Conservation (phyloP, 768 basidiomycete species). For the Butyriboletus loyo region DNA sequence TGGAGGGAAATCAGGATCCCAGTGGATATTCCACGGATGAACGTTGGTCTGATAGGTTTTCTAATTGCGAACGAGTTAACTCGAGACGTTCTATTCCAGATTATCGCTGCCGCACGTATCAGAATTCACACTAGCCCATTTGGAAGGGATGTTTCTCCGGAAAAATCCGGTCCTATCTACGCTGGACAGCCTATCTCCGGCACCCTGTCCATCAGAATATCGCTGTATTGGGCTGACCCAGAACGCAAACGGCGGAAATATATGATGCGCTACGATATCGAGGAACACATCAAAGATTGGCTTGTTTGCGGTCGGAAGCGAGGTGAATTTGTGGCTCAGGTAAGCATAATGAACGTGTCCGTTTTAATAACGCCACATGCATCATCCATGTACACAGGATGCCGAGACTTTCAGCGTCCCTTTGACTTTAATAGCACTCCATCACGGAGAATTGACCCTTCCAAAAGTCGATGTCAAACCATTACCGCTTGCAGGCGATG, state of each 20-base stretch:
- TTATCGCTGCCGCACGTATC: conserved; percentile 60
- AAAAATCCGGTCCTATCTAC: conserved; percentile 49
- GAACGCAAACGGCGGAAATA: conserved; percentile 44
- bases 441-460: conserved; percentile 75
- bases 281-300: conserved; percentile 83
- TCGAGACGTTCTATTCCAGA: conserved; percentile 40
- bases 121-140: conserved; percentile 46
- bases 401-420: conserved; percentile 54
- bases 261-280: conserved; percentile 74
- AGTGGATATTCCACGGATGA: conserved; percentile 80
- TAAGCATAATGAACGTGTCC: conserved; percentile 31
- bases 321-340: conserved; percentile 76
- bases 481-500: conserved; percentile 48
- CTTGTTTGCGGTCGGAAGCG: conserved; percentile 85
- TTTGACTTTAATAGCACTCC: conserved; percentile 81
- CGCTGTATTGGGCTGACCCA: conserved; percentile 72
- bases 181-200: conserved; percentile 87
- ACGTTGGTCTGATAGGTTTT: conserved; percentile 45
- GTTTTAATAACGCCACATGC: neutral
- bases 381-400: conserved; percentile 44
- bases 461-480: conserved; percentile 71
- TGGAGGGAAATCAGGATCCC: conserved; percentile 83
- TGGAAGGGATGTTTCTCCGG: conserved; percentile 27
- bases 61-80: neutral
- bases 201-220: conserved; percentile 61